Evolutionary conservation across 257 asterid species (phyloP).

Genomic region (Capsicum chinense): DNA sequence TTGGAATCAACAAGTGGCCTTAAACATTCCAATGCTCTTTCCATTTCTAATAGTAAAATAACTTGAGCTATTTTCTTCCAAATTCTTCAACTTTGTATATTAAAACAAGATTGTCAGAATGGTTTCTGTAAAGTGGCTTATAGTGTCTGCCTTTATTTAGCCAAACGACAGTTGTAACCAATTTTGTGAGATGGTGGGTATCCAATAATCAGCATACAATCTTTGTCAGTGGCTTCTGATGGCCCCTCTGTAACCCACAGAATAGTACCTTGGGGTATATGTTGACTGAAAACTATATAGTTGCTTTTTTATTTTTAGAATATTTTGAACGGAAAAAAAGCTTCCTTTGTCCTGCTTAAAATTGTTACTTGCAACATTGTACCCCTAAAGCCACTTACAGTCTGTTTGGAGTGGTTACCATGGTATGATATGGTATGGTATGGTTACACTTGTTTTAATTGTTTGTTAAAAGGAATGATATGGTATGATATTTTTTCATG

Average conservation of each 20-base stretch:
- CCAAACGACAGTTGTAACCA: conserved; percentile 57
- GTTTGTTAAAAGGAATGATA: too few species aligned
- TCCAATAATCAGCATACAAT: conserved; percentile 43
- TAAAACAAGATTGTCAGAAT: not conserved
- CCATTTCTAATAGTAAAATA: conserved; percentile 47
- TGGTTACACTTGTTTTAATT: too few species aligned
- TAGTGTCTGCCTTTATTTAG: conserved; percentile 15
- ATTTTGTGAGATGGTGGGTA: conserved; percentile 35
- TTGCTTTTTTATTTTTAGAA: not conserved
- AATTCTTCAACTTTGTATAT: conserved; percentile 4
- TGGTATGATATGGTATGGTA: too few species aligned
- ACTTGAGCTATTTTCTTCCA: conserved; percentile 26
- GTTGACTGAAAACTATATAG: not conserved
- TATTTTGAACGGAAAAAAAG: not conserved
- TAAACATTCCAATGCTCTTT: conserved; percentile 52
- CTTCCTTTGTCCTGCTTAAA: not conserved
- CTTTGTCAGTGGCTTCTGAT: conserved; percentile 67
- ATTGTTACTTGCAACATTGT: too few species aligned
- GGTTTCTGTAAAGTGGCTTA: conserved; percentile 25
- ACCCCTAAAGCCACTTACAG: too few species aligned
- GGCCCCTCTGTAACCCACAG: not conserved
- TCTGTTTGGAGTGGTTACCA: too few species aligned
- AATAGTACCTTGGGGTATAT: conserved; percentile 17
- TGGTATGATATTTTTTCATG: too few species aligned
- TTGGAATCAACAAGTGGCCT: conserved; percentile 58